Percentiles rank a stretch among this genome's conserved stretches.
Conservation (phyloP, 2,329 filamentous ascomycete species). For the Fusarium fracticaudum region DNA sequence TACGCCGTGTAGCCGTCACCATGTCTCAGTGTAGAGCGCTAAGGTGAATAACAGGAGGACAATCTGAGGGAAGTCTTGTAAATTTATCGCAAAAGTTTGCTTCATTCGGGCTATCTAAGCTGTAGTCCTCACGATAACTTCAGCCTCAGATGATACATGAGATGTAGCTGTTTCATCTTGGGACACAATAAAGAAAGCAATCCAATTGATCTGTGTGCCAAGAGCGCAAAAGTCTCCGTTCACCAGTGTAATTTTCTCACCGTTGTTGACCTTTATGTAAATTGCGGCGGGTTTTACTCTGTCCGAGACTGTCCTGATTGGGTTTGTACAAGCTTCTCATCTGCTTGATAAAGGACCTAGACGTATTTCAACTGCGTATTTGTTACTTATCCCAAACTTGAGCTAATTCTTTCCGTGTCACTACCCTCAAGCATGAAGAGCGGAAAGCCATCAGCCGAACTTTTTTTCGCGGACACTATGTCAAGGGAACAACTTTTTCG, state of each 20-base stretch:
- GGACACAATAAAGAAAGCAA: not conserved
- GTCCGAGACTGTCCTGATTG: not conserved
- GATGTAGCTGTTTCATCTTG: too few relatives aligned
- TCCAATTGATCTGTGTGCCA: not conserved
- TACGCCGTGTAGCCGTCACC: not conserved
- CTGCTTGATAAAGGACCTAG: not conserved
- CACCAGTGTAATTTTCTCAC: not conserved
- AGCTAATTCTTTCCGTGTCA: not conserved
- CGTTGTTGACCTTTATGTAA: too few relatives aligned
- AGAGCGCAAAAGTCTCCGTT: too few relatives aligned
- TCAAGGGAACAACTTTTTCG: not conserved
- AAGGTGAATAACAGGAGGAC: not conserved
- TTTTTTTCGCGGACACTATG: not conserved
- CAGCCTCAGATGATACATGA: too few relatives aligned
- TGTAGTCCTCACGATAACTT: too few relatives aligned
- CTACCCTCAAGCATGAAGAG: too few relatives aligned
- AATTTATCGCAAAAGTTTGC: not conserved
- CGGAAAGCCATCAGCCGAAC: not conserved
- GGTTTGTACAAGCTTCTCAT: not conserved
- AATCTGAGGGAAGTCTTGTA: too few relatives aligned
- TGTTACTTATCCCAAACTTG: not conserved
- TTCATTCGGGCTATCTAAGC: not conserved
- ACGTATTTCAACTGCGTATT: too few relatives aligned
- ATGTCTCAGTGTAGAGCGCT: not conserved
- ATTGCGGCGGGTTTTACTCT: not conserved